These are phyloP conservation scores for Millerozyma miso DNA, from an alignment of 805 yeast genomes.

Conservation along the genomic window DNA sequence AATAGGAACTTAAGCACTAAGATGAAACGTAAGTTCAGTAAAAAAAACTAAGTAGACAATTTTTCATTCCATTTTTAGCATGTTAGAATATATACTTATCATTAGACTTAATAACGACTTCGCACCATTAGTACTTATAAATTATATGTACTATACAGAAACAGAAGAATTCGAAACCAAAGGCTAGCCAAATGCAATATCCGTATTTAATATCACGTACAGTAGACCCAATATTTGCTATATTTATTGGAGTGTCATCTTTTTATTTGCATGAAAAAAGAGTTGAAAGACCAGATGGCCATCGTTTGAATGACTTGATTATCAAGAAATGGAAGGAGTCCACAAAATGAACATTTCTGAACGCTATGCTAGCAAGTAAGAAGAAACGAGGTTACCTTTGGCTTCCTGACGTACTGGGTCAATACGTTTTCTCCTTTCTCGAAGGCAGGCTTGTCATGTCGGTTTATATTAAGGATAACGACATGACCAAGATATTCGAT, in stretches of 20 bases:
- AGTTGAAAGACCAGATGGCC: conserved; percentile 56
- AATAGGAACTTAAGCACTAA: conserved; percentile 54
- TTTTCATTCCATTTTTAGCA: neutral
- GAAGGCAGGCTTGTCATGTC: too few species aligned
- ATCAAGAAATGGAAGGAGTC: conserved; percentile 17
- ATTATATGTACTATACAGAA: neutral
- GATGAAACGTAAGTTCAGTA: conserved; percentile 39
- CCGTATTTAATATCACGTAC: conserved; percentile 50
- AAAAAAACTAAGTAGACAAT: conserved; percentile 9
- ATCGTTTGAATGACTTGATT: conserved; percentile 51
- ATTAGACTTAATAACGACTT: too few species aligned
- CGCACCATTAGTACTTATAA: neutral
- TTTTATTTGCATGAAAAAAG: conserved; percentile 62
- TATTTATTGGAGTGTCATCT: conserved; percentile 57
- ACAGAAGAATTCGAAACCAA: neutral
- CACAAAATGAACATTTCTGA: neutral
- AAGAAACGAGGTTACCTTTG: too few species aligned
- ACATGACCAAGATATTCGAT: too few species aligned
- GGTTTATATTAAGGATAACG: too few species aligned
- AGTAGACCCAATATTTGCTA: conserved; percentile 63
- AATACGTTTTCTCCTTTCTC: too few species aligned
- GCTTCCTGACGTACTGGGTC: too few species aligned
- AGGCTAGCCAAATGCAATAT: conserved; percentile 25
- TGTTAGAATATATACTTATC: neutral
- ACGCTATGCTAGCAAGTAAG: too few species aligned